Evolutionary conservation across 176 grass and related monocot genomes (phyloP).

Genomic region (Cenchrus americanus): DNA sequence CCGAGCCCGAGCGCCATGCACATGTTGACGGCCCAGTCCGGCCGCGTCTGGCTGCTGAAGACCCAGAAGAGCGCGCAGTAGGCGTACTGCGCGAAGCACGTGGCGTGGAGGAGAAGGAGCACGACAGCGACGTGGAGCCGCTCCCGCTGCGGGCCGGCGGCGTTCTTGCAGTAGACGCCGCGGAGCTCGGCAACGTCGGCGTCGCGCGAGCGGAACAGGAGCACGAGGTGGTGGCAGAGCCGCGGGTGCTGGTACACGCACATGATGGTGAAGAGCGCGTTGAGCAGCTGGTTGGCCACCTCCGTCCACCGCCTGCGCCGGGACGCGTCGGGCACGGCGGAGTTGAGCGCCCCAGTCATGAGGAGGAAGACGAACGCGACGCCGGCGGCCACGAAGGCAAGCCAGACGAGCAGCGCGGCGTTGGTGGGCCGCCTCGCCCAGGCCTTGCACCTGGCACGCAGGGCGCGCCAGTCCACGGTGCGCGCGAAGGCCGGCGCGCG

Average conservation of each 20-base stretch:
- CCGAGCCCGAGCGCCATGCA: constrained; percentile 57
- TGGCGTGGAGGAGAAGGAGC: constrained; percentile 59
- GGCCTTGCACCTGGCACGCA: constrained; percentile 37
- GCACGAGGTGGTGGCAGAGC: constrained; percentile 64
- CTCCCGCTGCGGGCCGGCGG: constrained; percentile 7
- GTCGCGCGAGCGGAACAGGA: constrained; percentile 51
- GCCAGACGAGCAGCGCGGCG: constrained; percentile 62
- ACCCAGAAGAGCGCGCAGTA: constrained; percentile 72
- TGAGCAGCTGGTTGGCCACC: constrained; percentile 68
- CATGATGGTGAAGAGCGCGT: constrained; percentile 86
- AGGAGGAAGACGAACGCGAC: constrained; percentile 63
- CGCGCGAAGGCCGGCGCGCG: constrained; percentile 43
- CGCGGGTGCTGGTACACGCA: constrained; percentile 80
- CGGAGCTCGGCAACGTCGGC: constrained; percentile 45
- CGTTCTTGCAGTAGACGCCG: constrained; percentile 63
- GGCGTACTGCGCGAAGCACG: constrained; percentile 65
- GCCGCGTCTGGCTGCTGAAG: constrained; percentile 46
- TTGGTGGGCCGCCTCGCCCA: constrained; percentile 60
- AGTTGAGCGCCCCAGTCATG: constrained; percentile 72
- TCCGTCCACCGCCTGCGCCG: constrained; percentile 61
- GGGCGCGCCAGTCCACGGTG: constrained; percentile 49
- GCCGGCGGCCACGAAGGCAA: constrained; percentile 53
- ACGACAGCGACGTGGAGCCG: constrained; percentile 55
- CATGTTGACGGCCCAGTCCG: constrained; percentile 62
- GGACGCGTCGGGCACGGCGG: constrained; percentile 47